Evolutionary conservation across 495 filamentous ascomycete species (phyloP).

Genomic region (Aeminium ludgeri): DNA sequence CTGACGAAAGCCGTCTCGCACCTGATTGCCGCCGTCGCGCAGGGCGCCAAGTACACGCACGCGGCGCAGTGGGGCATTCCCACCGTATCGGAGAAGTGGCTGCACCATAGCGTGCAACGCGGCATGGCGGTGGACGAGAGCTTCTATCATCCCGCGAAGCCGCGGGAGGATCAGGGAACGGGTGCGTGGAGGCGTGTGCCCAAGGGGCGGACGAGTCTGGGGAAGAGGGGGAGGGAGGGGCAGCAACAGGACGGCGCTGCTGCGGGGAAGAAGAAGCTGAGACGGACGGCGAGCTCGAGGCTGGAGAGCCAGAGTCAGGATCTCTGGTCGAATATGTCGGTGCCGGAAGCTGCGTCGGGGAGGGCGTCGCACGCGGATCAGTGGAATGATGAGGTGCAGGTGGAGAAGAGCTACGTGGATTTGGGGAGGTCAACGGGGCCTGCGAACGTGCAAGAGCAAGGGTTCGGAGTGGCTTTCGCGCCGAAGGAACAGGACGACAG

Average conservation of each 20-base stretch:
- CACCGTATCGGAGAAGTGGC: constrained; percentile 69
- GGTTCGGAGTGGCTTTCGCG: neutral
- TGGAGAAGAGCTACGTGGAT: too few species aligned
- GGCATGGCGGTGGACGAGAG: constrained; percentile 87
- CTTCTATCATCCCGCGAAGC: constrained; percentile 57
- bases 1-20: constrained; percentile 73
- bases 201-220: constrained; percentile 4
- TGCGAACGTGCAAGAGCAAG: neutral
- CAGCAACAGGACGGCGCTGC: constrained; percentile 18
- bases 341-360: constrained; percentile 26
- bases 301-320: constrained; percentile 60
- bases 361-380: constrained; percentile 18
- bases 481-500: constrained; percentile 2
- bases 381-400: constrained; percentile 17
- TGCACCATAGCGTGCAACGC: constrained; percentile 65
- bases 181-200: constrained; percentile 41
- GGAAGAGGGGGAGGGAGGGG: constrained; percentile 32
- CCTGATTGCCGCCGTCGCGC: constrained; percentile 59
- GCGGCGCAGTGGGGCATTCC: constrained; percentile 64
- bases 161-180: constrained; percentile 50
- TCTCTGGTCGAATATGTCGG: constrained; percentile 80
- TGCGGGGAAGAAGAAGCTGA: constrained; percentile 49
- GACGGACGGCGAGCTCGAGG: constrained; percentile 64
- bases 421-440: too few species aligned
- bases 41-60: constrained; percentile 76